These are phyloP conservation scores for Cryoendolithus antarcticus DNA, from an alignment of 2,329 filamentous ascomycete species.

Conservation along the genomic window DNA sequence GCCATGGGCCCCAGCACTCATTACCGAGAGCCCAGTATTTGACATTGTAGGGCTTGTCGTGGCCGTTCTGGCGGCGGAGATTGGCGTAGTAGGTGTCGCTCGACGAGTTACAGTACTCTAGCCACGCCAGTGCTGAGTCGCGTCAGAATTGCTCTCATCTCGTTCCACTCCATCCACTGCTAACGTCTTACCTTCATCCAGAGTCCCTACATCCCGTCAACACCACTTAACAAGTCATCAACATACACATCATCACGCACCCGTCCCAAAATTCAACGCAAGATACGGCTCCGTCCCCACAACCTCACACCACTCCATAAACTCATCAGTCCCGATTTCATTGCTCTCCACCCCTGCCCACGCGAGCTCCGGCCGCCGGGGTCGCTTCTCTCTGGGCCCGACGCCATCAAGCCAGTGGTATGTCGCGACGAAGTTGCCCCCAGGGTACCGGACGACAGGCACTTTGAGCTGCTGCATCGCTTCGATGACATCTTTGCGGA, in stretches of 20 bases:
- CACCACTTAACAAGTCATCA: not conserved
- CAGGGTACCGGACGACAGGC: constrained; percentile 69
- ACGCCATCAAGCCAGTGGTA: constrained; percentile 80
- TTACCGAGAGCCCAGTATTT: constrained; percentile 84
- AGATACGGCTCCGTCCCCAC: constrained; percentile 69
- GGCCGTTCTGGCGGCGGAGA: constrained; percentile 62
- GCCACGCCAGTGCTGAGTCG: constrained; percentile 52
- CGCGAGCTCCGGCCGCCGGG: constrained; percentile 56
- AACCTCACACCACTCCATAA: constrained; percentile 65
- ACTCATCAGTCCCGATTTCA: constrained; percentile 75
- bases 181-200: constrained; percentile 37
- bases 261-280: constrained; percentile 70
- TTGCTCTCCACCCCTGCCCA: constrained; percentile 65
- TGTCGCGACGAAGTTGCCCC: constrained; percentile 73
- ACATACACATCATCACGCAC: constrained; percentile 18
- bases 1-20: constrained; percentile 55
- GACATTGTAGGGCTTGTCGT: constrained; percentile 63
- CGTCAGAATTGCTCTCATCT: constrained; percentile 19
- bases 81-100: constrained; percentile 72
- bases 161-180: too few species aligned
- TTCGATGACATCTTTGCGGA: constrained; percentile 65
- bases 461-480: constrained; percentile 62
- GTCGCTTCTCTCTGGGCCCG: constrained; percentile 58
- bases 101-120: constrained; percentile 78
- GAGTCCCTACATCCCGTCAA: constrained; percentile 23